phyloP scores from a whole-genome alignment of 257 asterid genomes.

The Capsicum rhomboideum region DNA sequence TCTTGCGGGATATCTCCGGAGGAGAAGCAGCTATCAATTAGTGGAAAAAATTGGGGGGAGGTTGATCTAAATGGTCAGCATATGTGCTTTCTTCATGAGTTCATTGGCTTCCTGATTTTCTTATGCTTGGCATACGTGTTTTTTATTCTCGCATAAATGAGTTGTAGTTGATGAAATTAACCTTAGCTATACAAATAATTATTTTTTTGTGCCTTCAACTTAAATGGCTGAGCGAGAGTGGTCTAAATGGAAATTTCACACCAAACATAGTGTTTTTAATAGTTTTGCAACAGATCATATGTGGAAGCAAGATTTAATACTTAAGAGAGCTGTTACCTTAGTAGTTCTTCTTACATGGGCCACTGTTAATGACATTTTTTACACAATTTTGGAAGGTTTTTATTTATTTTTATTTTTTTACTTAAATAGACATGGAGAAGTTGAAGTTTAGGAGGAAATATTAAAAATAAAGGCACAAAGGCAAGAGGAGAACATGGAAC shows the following conservation, averaged over 20 bases:
- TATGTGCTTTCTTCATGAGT: not conserved
- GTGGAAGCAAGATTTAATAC: not conserved
- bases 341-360: not conserved
- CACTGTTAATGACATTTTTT: not conserved
- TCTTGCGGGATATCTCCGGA: constrained; percentile 61
- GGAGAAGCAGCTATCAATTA: constrained; percentile 91
- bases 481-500: no score
- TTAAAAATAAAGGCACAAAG: not conserved
- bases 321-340: not conserved
- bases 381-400: not conserved
- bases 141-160: not conserved
- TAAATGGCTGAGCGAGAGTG: not conserved
- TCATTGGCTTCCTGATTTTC: not conserved
- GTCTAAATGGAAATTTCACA: not conserved
- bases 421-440: not conserved
- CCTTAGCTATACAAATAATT: not conserved
- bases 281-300: not conserved
- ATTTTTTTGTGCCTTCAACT: not conserved
- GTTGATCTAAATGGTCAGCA: constrained; percentile 79
- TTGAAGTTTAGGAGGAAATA: not conserved
- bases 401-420: no score
- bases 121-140: not conserved
- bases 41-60: constrained; percentile 99
- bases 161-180: not conserved
- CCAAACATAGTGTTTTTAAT: not conserved